Percentiles rank a stretch among this genome's conserved stretches.
phyloP scores from a whole-genome alignment of 768 basidiomycete genomes.

The Tricholoma furcatifolium region DNA sequence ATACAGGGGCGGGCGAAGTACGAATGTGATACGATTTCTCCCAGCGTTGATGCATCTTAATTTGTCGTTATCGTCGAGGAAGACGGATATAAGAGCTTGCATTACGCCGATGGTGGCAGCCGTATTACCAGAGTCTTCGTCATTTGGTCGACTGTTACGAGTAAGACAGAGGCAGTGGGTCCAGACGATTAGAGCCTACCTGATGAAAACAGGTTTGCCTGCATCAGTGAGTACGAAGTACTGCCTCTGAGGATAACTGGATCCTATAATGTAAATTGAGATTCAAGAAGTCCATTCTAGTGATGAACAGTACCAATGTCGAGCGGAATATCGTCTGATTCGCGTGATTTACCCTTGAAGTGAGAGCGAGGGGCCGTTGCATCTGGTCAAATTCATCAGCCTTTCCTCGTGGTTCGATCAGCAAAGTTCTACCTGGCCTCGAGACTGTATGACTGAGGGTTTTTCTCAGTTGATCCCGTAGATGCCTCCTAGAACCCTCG shows the following conservation, averaged over 20 bases:
- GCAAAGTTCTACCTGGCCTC: constrained; percentile 39
- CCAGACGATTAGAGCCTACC: constrained; percentile 43
- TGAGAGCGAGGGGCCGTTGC: constrained; percentile 26
- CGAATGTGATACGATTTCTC: constrained; percentile 78
- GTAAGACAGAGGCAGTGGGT: not conserved
- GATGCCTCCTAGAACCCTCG: constrained; percentile 59
- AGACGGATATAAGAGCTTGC: constrained; percentile 95
- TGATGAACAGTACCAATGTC: constrained; percentile 32
- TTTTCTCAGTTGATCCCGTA: constrained; percentile 71
- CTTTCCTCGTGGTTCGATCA: not conserved
- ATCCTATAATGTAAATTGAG: constrained; percentile 21
- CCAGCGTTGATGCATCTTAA: constrained; percentile 83
- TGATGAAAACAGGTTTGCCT: constrained; percentile 95
- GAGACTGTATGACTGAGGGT: constrained; percentile 57
- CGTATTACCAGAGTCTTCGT: constrained; percentile 60
- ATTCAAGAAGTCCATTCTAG: not conserved
- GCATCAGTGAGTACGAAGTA: constrained; percentile 95
- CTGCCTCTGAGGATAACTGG: constrained; percentile 57
- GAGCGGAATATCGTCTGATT: constrained; percentile 39
- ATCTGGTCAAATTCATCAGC: constrained; percentile 22
- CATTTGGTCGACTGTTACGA: constrained; percentile 44
- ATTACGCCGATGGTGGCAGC: constrained; percentile 88
- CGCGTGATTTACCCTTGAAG: constrained; percentile 28
- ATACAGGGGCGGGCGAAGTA: constrained; percentile 86
- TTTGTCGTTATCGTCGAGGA: constrained; percentile 90